These are phyloP conservation scores for Calamus simplicifolius DNA, from an alignment of 176 grass and related monocot genomes.

Conservation along the genomic window DNA sequence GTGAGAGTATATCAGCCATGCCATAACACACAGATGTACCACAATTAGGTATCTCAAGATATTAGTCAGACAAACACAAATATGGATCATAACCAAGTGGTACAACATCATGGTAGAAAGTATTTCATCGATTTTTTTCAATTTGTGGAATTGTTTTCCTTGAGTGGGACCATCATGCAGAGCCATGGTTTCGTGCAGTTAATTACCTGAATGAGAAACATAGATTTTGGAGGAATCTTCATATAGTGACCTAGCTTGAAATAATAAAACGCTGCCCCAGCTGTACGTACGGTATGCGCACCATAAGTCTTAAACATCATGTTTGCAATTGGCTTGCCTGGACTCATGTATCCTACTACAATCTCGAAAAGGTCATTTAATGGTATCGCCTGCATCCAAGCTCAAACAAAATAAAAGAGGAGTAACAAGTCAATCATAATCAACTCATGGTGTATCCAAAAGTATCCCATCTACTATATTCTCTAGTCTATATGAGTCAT, in stretches of 20 bases:
- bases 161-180: too few species aligned
- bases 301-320: neutral
- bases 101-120: too few species aligned
- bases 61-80: too few species aligned
- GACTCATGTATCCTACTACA: neutral
- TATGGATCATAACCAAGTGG: too few species aligned
- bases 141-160: too few species aligned
- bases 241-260: neutral
- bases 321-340: conserved; percentile 3
- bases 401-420: neutral
- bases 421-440: neutral
- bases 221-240: neutral
- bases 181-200: too few species aligned
- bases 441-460: neutral
- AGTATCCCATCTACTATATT: too few species aligned
- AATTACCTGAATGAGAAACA: neutral
- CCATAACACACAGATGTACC: too few species aligned
- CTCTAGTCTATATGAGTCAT: too few species aligned
- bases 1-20: too few species aligned
- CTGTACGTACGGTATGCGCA: rapidly evolving
- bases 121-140: too few species aligned
- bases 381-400: neutral
- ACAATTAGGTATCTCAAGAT: too few species aligned
- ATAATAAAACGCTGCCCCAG: neutral
- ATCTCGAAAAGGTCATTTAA: neutral